phyloP scores from a whole-genome alignment of 495 filamentous ascomycete genomes.

The Neurospora tetrasperma region DNA sequence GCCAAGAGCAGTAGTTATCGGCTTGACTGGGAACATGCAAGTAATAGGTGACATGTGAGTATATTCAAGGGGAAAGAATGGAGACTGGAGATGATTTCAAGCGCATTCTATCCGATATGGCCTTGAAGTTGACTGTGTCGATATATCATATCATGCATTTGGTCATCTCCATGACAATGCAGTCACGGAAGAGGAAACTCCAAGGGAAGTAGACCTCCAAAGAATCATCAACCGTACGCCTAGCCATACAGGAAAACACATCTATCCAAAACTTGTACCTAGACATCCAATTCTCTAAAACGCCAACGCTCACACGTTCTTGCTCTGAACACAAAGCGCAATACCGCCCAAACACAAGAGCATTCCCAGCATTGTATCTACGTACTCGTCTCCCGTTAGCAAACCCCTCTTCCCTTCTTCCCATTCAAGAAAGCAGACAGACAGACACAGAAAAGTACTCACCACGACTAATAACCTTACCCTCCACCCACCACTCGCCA shows the following conservation, averaged over 20 bases:
- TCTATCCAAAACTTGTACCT: neutral
- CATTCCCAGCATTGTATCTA: conserved; percentile 75
- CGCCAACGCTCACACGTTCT: conserved; percentile 14
- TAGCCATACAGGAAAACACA: neutral
- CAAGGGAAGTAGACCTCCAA: neutral
- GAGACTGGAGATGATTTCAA: too few species aligned
- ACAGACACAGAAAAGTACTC: neutral
- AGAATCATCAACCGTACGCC: neutral
- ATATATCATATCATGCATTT: too few species aligned
- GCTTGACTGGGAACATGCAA: too few species aligned
- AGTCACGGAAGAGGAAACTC: neutral
- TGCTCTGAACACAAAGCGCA: conserved; percentile 72
- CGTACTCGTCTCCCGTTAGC: too few species aligned
- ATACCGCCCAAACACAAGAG: conserved; percentile 70
- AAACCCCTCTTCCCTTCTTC: too few species aligned
- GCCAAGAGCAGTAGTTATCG: too few species aligned
- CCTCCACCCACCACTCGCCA: conserved; percentile 91
- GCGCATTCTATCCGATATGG: too few species aligned
- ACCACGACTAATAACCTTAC: conserved; percentile 75
- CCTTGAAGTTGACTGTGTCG: too few species aligned
- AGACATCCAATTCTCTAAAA: neutral
- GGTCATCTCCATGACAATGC: too few species aligned
- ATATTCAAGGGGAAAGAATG: too few species aligned
- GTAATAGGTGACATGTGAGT: too few species aligned
- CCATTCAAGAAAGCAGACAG: too few species aligned